Base-by-base conservation (phyloP, 345 rosid genomes). In the Hibiscus syriacus region DNA sequence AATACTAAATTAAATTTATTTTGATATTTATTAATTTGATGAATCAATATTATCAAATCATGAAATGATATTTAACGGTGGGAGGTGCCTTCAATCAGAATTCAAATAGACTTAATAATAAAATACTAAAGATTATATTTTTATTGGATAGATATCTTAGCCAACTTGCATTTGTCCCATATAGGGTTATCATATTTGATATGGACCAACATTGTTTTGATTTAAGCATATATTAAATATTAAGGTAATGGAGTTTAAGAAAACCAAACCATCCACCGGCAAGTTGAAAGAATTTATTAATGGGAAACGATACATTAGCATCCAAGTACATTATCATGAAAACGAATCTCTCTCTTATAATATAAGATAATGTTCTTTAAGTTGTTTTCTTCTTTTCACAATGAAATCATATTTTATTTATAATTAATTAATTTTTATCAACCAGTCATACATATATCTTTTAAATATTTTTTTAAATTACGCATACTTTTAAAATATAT, bases 221-320 rank as follows among this genome's bases (percentile, higher is more conserved):
- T 50, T 50, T 49, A 19, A 50, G 55, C 2, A n/a, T 0, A n/a
- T n/a, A n/a, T 10, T 48, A 48, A n/a, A 39, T 30, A 30, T 36
- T 36, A 36, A 39, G 64, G n/a, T n/a, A n/a, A n/a, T n/a, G n/a
- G n/a, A n/a, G n/a, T n/a, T n/a, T 54, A 43, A 34, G 8, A 20
- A 30, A 73, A 60, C 66, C 49, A 27, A 45, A 45, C 60, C 34
- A 48, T 34, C 17, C 12, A 27, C 19, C 17, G 49, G 54, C 64
- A 73, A 77, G 65, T 73, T 77, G 73, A 55, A 43, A 39, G 64
- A 49, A 38, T 68, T 29, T 32, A 1, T 30, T 71, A 43, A 7
- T 54, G 32, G 12, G 39, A 12, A 39, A 6, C 1, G 9, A 6
- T 34, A 34, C 38, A 34, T 6, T 5, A 6, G 9, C 23, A 8